phyloP scores from a whole-genome alignment of 768 basidiomycete genomes.

The Dictyophora rubrovolvata region DNA sequence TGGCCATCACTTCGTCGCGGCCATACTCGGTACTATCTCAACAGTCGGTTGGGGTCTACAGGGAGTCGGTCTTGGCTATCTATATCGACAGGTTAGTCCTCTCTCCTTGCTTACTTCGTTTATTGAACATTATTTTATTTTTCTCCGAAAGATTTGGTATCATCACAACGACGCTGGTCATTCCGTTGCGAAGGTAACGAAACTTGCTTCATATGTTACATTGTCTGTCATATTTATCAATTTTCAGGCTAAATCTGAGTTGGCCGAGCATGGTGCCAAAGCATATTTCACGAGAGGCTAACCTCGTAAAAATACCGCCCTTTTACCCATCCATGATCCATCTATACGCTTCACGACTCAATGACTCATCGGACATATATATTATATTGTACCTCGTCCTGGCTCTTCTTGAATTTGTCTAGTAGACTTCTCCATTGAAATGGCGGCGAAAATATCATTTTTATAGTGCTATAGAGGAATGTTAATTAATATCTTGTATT shows the following conservation, averaged over 20 bases:
- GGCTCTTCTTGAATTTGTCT: too few relatives aligned
- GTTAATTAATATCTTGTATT: too few relatives aligned
- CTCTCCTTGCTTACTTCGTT: slow-evolving; percentile 12
- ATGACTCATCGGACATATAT: too few relatives aligned
- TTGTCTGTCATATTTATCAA: neutral
- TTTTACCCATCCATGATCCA: neutral
- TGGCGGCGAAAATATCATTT: too few relatives aligned
- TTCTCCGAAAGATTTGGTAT: slow-evolving; percentile 49
- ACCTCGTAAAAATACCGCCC: slow-evolving; percentile 16
- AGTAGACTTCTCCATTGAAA: too few relatives aligned
- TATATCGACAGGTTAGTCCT: slow-evolving; percentile 61
- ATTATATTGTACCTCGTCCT: too few relatives aligned
- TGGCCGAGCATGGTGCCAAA: slow-evolving; percentile 77
- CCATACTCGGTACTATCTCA: slow-evolving; percentile 68
- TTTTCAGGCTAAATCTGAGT: slow-evolving; percentile 67
- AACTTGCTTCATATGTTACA: slow-evolving; percentile 3
- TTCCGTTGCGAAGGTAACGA: slow-evolving; percentile 68
- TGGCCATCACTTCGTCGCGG: slow-evolving; percentile 64
- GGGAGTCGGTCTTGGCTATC: slow-evolving; percentile 69
- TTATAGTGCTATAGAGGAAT: too few relatives aligned
- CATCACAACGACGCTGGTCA: slow-evolving; percentile 81
- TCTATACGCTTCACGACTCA: neutral
- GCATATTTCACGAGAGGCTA: slow-evolving; percentile 80
- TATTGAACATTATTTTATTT: neutral
- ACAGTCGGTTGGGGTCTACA: slow-evolving; percentile 85